phyloP scores from a whole-genome alignment of 331 rosid genomes.

The Cydonia oblonga region DNA sequence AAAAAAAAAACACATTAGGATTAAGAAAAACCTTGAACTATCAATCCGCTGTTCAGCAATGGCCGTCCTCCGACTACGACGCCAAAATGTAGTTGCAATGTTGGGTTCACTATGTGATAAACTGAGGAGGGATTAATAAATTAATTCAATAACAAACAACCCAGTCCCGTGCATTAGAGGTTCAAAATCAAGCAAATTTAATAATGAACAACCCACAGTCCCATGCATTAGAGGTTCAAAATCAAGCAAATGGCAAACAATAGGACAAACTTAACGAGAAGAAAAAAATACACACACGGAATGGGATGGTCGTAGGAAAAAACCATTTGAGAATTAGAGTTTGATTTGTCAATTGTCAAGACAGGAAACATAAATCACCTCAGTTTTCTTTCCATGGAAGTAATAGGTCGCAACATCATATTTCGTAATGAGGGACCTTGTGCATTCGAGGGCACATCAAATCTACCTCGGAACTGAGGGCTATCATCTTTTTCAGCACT shows the following conservation, averaged over 20 bases:
- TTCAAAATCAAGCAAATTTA: no score
- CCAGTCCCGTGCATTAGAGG: no score
- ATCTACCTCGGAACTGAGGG: conserved; percentile 54
- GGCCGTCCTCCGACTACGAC: conserved; percentile 93
- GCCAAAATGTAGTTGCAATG: conserved; percentile 88
- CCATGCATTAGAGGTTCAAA: conserved; percentile 20
- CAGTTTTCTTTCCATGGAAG: conserved; percentile 52
- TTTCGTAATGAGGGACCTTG: conserved; percentile 61
- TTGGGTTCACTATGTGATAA: conserved; percentile 98
- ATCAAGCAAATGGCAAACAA: conserved; percentile 11
- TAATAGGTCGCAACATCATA: conserved; percentile 62
- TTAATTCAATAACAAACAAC: conserved; percentile 31
- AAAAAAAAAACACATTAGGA: conserved; percentile 19
- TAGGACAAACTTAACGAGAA: conserved; percentile 3
- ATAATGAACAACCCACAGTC: conserved; percentile 6
- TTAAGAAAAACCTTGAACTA: conserved; percentile 79
- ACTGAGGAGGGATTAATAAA: conserved; percentile 53
- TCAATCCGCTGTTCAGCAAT: conserved; percentile 98
- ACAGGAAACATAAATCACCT: conserved; percentile 38
- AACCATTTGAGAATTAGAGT: not conserved
- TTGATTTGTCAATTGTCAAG: not conserved
- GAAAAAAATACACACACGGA: not conserved
- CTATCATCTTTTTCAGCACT: conserved; percentile 77
- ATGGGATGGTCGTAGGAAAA: not conserved
- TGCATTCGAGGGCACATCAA: conserved; percentile 56